Conservation (phyloP, 1,284 basidiomycete genomes). For the Rugosomyces carneus region DNA sequence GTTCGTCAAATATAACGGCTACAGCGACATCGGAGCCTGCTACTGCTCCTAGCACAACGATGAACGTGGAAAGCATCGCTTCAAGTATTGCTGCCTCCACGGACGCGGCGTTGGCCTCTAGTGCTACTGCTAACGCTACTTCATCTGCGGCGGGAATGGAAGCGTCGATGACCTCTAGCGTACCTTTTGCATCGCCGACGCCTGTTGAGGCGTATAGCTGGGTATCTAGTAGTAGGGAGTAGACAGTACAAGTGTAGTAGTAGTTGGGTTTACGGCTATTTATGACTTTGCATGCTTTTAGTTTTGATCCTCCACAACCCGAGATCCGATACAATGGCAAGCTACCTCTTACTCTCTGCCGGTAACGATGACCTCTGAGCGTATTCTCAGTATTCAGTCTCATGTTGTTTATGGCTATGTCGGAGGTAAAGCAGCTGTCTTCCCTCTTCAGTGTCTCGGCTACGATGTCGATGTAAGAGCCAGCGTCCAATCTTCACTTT, state of each 20-base stretch:
- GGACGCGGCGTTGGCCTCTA: conserved; percentile 4
- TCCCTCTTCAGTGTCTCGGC: conserved; percentile 91
- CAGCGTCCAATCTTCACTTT: neutral
- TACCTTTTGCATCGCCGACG: conserved; percentile 18
- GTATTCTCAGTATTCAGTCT: conserved; percentile 83
- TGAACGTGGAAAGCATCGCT: conserved; percentile 23
- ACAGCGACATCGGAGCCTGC: conserved; percentile 11
- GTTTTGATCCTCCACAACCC: neutral
- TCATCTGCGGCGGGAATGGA: neutral
- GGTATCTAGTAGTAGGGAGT: conserved; percentile 29
- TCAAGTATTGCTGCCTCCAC: conserved; percentile 19
- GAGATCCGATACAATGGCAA: conserved; percentile 8
- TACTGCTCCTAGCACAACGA: conserved; percentile 15
- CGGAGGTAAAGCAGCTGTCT: conserved; percentile 92
- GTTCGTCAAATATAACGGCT: conserved; percentile 16
- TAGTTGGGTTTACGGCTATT: too few relatives aligned
- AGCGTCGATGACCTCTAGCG: conserved; percentile 8
- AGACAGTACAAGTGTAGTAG: conserved; percentile 7
- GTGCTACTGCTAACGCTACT: conserved; percentile 18
- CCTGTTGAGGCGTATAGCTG: conserved; percentile 36
- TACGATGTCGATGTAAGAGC: conserved; percentile 91
- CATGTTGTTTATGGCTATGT: conserved; percentile 96
- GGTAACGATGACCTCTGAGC: conserved; percentile 19
- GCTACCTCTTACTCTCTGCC: neutral
- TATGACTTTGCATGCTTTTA: conserved; percentile 2